Conservation (phyloP, 768 basidiomycete genomes). For the Gelatoporia subvermispora region DNA sequence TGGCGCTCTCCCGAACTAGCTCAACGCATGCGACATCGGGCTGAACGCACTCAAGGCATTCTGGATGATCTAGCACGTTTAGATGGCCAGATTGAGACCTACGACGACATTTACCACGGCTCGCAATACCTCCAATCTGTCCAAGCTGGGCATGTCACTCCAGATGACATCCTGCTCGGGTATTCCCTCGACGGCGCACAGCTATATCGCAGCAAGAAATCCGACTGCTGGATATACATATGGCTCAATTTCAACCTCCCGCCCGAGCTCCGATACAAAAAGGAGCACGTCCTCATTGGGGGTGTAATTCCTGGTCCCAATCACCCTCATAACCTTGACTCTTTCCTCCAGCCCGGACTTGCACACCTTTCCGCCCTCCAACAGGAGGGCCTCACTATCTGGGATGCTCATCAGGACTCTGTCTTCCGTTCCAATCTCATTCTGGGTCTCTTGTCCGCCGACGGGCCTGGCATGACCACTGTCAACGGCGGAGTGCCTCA, state of each 20-base stretch:
- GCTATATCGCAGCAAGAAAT: constrained; percentile 26
- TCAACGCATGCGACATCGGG: neutral
- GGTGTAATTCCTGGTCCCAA: constrained; percentile 27
- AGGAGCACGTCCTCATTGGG: constrained; percentile 24
- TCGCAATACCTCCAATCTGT: constrained; percentile 25
- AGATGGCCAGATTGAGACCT: constrained; percentile 17
- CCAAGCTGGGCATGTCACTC: constrained; percentile 11
- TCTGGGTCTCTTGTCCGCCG: constrained; percentile 5
- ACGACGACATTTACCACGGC: constrained; percentile 18
- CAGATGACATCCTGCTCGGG: constrained; percentile 20
- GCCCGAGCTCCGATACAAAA: constrained; percentile 26
- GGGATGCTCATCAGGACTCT: constrained; percentile 17
- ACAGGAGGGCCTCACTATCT: constrained; percentile 22
- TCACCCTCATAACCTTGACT: constrained; percentile 27
- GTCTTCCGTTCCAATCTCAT: neutral
- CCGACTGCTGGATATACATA: constrained; percentile 31
- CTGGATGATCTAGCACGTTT: neutral
- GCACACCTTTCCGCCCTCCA: constrained; percentile 25
- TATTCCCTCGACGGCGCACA: constrained; percentile 25
- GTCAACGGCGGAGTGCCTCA: constrained; percentile 34
- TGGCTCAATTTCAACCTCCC: constrained; percentile 23
- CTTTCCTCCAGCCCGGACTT: constrained; percentile 26
- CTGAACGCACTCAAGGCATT: constrained; percentile 1
- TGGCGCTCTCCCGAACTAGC: constrained; percentile 11
- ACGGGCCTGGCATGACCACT: constrained; percentile 10